Evolutionary conservation across 1,284 basidiomycete species (phyloP).

Genomic region (Vanrija pseudolonga): DNA sequence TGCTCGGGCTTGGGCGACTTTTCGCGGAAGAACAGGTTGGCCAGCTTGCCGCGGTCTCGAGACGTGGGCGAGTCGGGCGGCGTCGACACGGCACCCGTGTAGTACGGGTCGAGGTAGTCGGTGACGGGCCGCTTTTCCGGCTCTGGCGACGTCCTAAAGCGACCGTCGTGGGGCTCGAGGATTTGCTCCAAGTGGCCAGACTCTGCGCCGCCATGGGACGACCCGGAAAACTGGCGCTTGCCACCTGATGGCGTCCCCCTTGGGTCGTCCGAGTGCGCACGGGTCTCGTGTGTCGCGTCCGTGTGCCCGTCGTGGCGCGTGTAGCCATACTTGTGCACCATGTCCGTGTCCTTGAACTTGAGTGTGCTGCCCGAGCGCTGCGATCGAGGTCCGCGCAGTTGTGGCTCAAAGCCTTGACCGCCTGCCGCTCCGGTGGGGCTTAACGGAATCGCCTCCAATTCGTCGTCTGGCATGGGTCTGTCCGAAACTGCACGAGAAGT

Average conservation of each 20-base stretch:
- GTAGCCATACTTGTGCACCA: constrained; percentile 48
- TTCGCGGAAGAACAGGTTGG: constrained; percentile 10
- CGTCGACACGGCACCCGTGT: neutral
- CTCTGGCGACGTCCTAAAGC: too few species aligned
- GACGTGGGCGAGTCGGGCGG: neutral
- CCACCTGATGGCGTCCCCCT: neutral
- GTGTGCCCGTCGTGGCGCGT: constrained; percentile 20
- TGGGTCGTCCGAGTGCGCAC: constrained; percentile 15
- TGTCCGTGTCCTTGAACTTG: constrained; percentile 46
- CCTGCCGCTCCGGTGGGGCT: neutral
- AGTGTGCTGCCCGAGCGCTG: constrained; percentile 28
- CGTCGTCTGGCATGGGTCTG: constrained; percentile 43
- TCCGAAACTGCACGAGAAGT: constrained; percentile 36
- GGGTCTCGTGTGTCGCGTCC: constrained; percentile 27
- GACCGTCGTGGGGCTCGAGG: too few species aligned
- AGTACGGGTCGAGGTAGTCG: constrained; percentile 15
- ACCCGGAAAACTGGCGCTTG: too few species aligned
- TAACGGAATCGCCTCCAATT: constrained; percentile 37
- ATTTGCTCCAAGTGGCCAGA: too few species aligned
- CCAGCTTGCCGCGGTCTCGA: neutral
- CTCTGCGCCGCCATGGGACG: too few species aligned
- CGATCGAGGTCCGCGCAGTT: neutral
- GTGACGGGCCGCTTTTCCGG: neutral
- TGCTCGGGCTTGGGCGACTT: neutral
- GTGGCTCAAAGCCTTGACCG: neutral